phyloP scores from a whole-genome alignment of 768 basidiomycete species.

The Amylocystis lapponica region DNA sequence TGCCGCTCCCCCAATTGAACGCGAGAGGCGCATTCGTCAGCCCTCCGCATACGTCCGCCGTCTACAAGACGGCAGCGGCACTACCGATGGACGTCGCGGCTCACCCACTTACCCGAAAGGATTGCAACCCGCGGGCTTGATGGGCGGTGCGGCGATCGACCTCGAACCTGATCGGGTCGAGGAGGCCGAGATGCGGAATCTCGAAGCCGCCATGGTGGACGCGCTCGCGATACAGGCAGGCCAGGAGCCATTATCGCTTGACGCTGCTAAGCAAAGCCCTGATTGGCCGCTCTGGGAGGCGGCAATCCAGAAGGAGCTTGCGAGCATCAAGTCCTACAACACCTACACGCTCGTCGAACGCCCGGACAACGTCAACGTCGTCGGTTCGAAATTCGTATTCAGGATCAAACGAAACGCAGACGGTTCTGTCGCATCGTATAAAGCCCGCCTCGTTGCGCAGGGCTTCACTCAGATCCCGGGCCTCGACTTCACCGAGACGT shows the following conservation, averaged over 20 bases:
- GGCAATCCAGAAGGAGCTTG: constrained; percentile 6
- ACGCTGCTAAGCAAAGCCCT: constrained; percentile 1
- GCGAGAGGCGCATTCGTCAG: no score
- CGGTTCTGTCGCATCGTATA: constrained; percentile 13
- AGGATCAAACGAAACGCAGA: constrained; percentile 18
- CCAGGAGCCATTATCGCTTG: neutral
- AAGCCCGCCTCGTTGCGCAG: constrained; percentile 23
- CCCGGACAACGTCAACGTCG: constrained; percentile 13
- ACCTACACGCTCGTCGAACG: neutral
- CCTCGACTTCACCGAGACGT: constrained; percentile 27
- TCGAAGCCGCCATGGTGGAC: no score
- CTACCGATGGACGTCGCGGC: no score
- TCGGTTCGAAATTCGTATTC: constrained; percentile 30
- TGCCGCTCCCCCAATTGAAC: no score
- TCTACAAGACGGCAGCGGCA: no score
- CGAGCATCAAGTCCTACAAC: neutral
- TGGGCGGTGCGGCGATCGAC: no score
- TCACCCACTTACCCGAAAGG: no score
- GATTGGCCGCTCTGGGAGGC: constrained; percentile 6
- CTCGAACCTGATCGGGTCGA: neutral
- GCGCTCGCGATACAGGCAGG: no score
- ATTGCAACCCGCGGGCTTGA: no score
- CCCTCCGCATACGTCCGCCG: no score
- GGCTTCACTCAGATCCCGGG: constrained; percentile 30
- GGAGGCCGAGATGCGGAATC: no score